Base-by-base conservation (phyloP, 2,329 filamentous ascomycete species). In the Niveomyces coronatus region DNA sequence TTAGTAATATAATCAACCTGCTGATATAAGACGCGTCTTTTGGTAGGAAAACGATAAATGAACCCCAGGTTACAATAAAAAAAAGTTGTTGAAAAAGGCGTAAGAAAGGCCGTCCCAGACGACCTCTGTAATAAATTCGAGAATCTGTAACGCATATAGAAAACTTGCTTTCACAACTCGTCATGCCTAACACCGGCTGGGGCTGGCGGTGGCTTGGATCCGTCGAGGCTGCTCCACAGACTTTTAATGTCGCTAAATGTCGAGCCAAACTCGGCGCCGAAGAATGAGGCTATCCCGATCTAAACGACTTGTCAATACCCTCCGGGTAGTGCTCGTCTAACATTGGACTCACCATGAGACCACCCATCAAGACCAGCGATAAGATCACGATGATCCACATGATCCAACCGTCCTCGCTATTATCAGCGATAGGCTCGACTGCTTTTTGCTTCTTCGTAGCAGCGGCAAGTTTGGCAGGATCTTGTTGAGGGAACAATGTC, bases 401-500 rank as follows among this genome's bases (percentile, higher is more conserved):
- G 52, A 83, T 74, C 48, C 76, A 63, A 8, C 69, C n/a, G n/a
- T n/a, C 71, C 52, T 85, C 78, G 44, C 75, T 68, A 8, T 74
- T 53, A 43, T 74, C 67, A 54, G 70, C 68, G 5, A 60, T 48
- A 24, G 61, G 57, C 44, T 72, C 61, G 39, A 64, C 55, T 35
- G 49, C 53, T 44, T 61, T 52, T 45, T 53, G 56, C 45, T 59
- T 53, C 40, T 57, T 50, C 36, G 63, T 60, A 26, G 61, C 51
- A 11, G 62, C 55, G 22, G 65, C 61, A 24, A 75, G 58, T 44
- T 67, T 65, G 52, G 82, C 79, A 31, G 83, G 74, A 45, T 84
- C 78, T 60, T 94, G 86, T 8, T 76, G 74, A 4, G 91, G 91
- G 75, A 88, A 96, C 49, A 96, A 78, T 5, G 79, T 80, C 61